Percentiles rank a stretch among this genome's conserved stretches.
Conservation (phyloP, 208 protist genomes). For the Spongospora subterranea region DNA sequence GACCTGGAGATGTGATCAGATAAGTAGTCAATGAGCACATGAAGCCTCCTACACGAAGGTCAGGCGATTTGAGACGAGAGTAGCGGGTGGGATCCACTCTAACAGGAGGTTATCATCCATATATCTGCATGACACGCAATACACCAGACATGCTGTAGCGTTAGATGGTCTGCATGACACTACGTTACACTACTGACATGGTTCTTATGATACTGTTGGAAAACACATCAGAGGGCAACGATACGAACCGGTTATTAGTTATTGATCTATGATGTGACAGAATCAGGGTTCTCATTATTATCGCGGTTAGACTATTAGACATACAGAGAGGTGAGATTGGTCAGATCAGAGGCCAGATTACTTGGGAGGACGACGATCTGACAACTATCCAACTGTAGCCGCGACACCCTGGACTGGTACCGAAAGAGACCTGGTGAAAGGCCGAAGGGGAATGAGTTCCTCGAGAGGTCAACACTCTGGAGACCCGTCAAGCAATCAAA, state of each 20-base stretch:
- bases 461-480: not conserved
- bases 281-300: not conserved
- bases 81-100: not conserved
- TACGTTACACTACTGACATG: not conserved
- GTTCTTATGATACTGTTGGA: not conserved
- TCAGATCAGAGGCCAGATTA: not conserved
- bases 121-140: not conserved
- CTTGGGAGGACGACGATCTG: not conserved
- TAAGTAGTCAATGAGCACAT: not conserved
- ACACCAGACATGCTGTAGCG: too few relatives aligned
- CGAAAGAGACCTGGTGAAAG: not conserved
- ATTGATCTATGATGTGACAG: not conserved
- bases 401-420: not conserved
- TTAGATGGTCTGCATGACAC: not conserved
- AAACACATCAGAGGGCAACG: not conserved
- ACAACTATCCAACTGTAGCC: not conserved
- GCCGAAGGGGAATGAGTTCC: not conserved
- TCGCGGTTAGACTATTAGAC: not conserved
- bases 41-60: not conserved
- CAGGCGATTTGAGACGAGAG: not conserved
- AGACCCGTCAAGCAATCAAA: not conserved
- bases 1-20: not conserved
- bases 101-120: conserved; percentile 1
- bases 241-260: not conserved
- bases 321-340: not conserved